phyloP scores from a whole-genome alignment of 371 early-diverging fungal species.

The Apophysomyces sp. region DNA sequence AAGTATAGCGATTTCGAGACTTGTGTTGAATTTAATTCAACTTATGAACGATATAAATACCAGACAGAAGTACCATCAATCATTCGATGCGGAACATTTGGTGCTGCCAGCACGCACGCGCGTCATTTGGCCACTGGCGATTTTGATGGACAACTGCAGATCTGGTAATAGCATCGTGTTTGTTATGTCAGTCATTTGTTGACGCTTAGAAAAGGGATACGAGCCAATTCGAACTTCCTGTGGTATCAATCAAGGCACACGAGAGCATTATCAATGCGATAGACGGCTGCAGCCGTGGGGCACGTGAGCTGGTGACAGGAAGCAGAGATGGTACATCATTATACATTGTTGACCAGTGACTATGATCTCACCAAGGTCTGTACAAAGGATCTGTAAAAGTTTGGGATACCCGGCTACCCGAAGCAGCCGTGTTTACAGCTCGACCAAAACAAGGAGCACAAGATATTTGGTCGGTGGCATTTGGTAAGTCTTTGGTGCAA shows the following conservation, averaged over 20 bases:
- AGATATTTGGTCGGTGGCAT: slow-evolving; percentile 81
- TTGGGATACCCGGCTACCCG: slow-evolving; percentile 78
- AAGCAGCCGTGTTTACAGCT: slow-evolving; percentile 64
- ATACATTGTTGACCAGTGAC: background rate
- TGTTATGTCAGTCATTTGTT: background rate
- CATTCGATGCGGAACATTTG: slow-evolving; percentile 70
- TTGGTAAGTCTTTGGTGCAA: slow-evolving; percentile 49
- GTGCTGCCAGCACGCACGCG: slow-evolving; percentile 49
- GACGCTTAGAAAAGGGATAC: slow-evolving; percentile 54
- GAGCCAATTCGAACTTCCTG: slow-evolving; percentile 62
- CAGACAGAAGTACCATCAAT: slow-evolving; percentile 53
- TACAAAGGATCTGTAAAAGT: slow-evolving; percentile 64
- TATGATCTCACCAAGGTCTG: background rate
- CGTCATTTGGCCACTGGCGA: slow-evolving; percentile 76
- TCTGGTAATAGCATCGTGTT: slow-evolving; percentile 43
- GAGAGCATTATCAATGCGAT: slow-evolving; percentile 75
- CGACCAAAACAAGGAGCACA: slow-evolving; percentile 47
- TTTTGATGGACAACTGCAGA: slow-evolving; percentile 66
- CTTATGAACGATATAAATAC: background rate
- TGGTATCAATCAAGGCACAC: slow-evolving; percentile 65
- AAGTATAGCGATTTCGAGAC: no score
- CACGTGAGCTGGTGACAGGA: slow-evolving; percentile 74
- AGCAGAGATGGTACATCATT: slow-evolving; percentile 64
- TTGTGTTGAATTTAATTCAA: no score
- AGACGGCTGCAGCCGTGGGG: slow-evolving; percentile 66